Evolutionary conservation across 441 rosid species (phyloP), one percentile per base, ranked within the genome.

Genomic region (Kokia cookei): DNA sequence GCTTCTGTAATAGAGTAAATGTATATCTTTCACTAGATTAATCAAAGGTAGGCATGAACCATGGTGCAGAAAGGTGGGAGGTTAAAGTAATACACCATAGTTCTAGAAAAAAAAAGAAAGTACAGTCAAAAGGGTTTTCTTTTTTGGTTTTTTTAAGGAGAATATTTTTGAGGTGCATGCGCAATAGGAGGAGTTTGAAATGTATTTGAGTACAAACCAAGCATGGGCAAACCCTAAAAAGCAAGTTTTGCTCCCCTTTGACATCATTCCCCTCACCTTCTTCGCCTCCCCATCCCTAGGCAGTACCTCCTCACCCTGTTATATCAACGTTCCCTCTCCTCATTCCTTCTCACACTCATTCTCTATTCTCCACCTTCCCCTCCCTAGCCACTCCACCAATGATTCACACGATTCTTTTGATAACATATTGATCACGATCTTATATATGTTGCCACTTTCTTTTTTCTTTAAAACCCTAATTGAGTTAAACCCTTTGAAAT

Each of bases 231-330:
- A 84, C 88, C 89, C 88, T 85, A 86, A 86, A 89, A 82, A 85
- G 75, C 76, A 78, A 82, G 65, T 72, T 84, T 70, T 86, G 82
- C 81, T 83, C 79, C 89, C 74, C 69, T 48, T 86, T 83, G 78
- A 82, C 83, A 88, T 90, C 90, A 88, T 89, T 86, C 82, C 87
- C 64, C 88, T 88, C 91, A 88, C 91, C 86, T 84, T 83, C 88
- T 82, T 73, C 87, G 13, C 83, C 85, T 77, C 81, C 84, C 19
- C 90, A 77, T 85, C 90, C 89, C 90, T 86, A 88, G 90, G 87
- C 89, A 74, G 48, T 42, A 13, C 72, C 79, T 19, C 75, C 80
- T 45, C 15, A 1, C 35, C 14, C 19, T 15, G 3, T 51, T 79
- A 74, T 76, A 59, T 26, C 63, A 77, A 76, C 81, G 77, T 80